A percentile compares a stretch with the other conserved stretches of the same genome.
Conservation (phyloP, 495 filamentous ascomycete species). For the Poronia punctata region DNA sequence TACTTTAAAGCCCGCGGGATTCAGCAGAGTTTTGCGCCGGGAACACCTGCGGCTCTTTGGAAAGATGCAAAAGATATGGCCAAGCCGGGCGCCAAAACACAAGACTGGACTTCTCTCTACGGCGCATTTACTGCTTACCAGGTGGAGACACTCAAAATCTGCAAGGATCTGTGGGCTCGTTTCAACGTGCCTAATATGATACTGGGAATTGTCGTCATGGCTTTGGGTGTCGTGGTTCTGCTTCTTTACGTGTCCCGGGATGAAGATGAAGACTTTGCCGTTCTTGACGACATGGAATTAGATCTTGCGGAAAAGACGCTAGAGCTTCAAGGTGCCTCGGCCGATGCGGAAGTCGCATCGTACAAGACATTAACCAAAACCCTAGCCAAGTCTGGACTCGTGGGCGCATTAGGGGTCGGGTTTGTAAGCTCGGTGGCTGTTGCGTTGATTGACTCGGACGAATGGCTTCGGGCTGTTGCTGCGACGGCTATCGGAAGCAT, state of each 20-base stretch:
- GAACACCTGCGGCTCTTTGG: conserved; percentile 56
- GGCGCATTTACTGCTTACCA: conserved; percentile 67
- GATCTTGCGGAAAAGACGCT: conserved; percentile 38
- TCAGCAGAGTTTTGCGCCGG: conserved; percentile 48
- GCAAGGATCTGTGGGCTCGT: conserved; percentile 78
- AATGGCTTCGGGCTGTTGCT: conserved; percentile 32
- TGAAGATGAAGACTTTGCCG: conserved; percentile 37
- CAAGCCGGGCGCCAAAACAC: conserved; percentile 20
- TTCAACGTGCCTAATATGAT: conserved; percentile 85
- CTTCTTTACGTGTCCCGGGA: conserved; percentile 59
- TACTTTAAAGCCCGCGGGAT: conserved; percentile 54
- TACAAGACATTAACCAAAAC: conserved; percentile 29
- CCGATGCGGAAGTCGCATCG: conserved; percentile 20
- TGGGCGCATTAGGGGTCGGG: conserved; percentile 24
- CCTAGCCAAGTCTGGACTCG: conserved; percentile 27
- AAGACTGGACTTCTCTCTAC: conserved; percentile 38
- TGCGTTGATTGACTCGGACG: conserved; percentile 22
- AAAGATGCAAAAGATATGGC: conserved; percentile 31
- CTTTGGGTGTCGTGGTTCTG: conserved; percentile 57
- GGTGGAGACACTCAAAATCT: conserved; percentile 68
- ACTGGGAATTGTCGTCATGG: conserved; percentile 65
- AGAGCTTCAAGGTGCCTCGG: conserved; percentile 27
- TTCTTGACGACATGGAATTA: conserved; percentile 36
- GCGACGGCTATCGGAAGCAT: conserved; percentile 58
- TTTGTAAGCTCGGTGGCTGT: conserved; percentile 15